Conservation (phyloP, 257 asterid genomes). For the Jasminum sambac region DNA sequence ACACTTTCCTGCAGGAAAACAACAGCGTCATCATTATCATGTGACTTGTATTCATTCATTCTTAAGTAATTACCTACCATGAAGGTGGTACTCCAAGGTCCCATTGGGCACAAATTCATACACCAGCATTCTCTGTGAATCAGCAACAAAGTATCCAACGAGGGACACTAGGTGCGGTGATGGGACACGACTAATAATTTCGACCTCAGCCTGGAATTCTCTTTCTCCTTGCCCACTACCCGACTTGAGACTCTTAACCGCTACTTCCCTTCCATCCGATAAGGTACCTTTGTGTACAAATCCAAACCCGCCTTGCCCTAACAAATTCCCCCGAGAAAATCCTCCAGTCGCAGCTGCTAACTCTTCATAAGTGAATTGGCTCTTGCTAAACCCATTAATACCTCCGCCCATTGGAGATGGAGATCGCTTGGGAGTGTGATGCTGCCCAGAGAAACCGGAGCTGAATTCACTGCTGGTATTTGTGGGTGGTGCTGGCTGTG, state of each 20-base stretch:
- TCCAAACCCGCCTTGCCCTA: conserved; percentile 22
- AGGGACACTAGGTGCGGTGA: conserved; percentile 16
- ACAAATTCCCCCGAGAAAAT: conserved; percentile 13
- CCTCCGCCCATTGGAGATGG: conserved; percentile 4
- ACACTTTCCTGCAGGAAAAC: conserved; percentile 3
- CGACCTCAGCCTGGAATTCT: conserved; percentile 13
- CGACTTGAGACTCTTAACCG: conserved; percentile 14
- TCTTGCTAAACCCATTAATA: background rate
- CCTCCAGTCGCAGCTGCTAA: conserved; percentile 8
- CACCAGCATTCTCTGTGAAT: conserved; percentile 11
- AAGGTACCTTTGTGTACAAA: conserved; percentile 18
- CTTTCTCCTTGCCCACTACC: conserved; percentile 18
- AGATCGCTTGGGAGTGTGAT: background rate
- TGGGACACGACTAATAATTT: conserved; percentile 7
- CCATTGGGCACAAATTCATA: conserved; percentile 8
- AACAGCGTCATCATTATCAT: background rate
- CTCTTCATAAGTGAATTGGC: conserved; percentile 17
- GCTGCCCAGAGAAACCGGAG: background rate
- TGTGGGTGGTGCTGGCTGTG: background rate
- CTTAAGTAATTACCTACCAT: conserved; percentile 8
- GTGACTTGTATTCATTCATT: no score
- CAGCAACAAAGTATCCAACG: conserved; percentile 12
- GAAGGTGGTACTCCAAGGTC: conserved; percentile 21
- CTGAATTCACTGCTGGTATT: conserved; percentile 4
- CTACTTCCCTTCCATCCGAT: conserved; percentile 12